Percentiles rank a stretch among this genome's conserved stretches.
Evolutionary conservation across 75 land plant species (phyloP).

Genomic region (Pinus taeda): DNA sequence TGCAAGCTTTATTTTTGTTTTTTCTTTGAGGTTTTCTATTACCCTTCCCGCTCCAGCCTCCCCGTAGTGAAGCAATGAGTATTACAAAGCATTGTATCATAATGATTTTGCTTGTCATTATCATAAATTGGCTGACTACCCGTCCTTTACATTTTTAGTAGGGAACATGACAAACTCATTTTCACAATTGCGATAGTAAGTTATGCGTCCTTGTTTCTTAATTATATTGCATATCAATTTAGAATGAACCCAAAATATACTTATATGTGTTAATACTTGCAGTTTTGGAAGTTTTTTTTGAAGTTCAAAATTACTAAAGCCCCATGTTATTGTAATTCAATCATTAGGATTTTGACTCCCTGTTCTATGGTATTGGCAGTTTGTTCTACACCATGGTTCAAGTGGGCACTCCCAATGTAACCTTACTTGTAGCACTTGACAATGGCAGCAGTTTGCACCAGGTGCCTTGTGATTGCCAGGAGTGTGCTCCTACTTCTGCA

Average conservation of each 20-base stretch:
- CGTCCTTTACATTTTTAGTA: conserved; percentile 3
- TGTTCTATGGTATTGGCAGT: conserved; percentile 27
- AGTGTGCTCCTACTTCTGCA: conserved; percentile 48
- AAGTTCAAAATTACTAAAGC: background rate
- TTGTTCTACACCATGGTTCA: conserved; percentile 68
- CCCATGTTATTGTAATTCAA: background rate
- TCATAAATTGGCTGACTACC: background rate
- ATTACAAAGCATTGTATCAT: conserved; percentile 1
- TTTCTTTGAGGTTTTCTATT: too few relatives aligned
- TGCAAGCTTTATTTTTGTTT: too few relatives aligned
- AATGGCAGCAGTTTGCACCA: conserved; percentile 91
- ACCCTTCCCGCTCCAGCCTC: too few relatives aligned
- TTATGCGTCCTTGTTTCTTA: background rate
- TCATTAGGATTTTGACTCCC: background rate
- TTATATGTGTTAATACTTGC: too few relatives aligned
- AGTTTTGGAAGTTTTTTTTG: too few relatives aligned
- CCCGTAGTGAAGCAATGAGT: conserved; percentile 1
- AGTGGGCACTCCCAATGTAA: conserved; percentile 79
- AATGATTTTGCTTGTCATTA: conserved; percentile 5
- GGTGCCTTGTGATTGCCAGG: conserved; percentile 91
- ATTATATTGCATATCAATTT: background rate
- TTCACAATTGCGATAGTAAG: background rate
- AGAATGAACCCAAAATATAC: background rate
- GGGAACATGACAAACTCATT: background rate
- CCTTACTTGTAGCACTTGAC: conserved; percentile 83